phyloP scores from a whole-genome alignment of 2,329 filamentous ascomycete species.

The Diaporthe batatas region DNA sequence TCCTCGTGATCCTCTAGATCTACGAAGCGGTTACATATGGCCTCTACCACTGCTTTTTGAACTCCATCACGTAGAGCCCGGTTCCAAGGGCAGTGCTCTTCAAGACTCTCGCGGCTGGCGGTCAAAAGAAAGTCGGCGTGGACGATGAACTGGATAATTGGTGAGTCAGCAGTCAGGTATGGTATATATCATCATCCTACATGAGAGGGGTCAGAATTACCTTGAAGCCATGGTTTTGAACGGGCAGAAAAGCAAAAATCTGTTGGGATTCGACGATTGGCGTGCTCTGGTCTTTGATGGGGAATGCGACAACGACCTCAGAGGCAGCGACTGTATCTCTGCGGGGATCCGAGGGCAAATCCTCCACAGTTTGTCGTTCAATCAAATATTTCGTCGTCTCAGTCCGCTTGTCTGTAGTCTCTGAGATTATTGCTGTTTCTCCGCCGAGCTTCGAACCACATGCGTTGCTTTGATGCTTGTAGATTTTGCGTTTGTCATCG shows the following conservation, averaged over 20 bases:
- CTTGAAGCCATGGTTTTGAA: slow-evolving; percentile 55
- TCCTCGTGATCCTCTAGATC: not conserved
- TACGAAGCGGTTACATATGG: not conserved
- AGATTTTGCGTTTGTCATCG: not conserved
- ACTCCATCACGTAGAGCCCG: not conserved
- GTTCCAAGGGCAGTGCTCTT: not conserved
- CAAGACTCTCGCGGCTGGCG: slow-evolving; percentile 59
- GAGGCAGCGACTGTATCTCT: slow-evolving; percentile 40
- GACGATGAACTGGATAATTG: slow-evolving; percentile 58
- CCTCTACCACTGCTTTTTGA: not conserved
- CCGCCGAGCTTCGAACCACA: not conserved
- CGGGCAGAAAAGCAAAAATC: slow-evolving; percentile 61
- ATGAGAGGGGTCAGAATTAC: not conserved
- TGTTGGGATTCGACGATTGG: slow-evolving; percentile 57
- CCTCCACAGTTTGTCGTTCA: not conserved
- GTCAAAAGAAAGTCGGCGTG: slow-evolving; percentile 64
- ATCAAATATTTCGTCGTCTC: not conserved
- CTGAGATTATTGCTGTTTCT: slow-evolving; percentile 3
- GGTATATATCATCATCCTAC: not conserved
- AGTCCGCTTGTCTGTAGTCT: slow-evolving; percentile 13
- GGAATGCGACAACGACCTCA: slow-evolving; percentile 61
- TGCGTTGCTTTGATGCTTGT: not conserved
- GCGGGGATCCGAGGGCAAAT: slow-evolving; percentile 14
- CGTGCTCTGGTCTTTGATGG: slow-evolving; percentile 48
- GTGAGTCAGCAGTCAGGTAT: not conserved